Base-by-base conservation (phyloP, 2,329 filamentous ascomycete genomes). In the Ophiostoma sp. region DNA sequence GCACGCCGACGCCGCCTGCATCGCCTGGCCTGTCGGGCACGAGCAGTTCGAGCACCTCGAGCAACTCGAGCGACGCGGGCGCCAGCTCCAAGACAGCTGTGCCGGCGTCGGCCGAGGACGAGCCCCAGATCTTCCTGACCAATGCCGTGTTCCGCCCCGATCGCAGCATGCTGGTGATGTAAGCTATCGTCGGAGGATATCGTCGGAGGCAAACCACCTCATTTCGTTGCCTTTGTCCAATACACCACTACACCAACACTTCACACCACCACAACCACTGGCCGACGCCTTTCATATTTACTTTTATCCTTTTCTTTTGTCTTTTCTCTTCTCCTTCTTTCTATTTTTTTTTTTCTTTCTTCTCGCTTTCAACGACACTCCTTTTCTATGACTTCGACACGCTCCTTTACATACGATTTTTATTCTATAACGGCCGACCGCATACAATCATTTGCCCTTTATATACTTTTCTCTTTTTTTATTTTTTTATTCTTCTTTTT, bases 111-210 rank as follows among this genome's bases (percentile, higher is more conserved):
- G 57, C 68, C n/a, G 57, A 67, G 10, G n/a, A 67, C 2, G 44
- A 69, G 27, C 77, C 77, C 31, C 77, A 79, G 68, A 70, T 84
- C 33, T 80, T 85, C 68, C 80, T 87, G 64, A 82, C 83, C 65
- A 82, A 79, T 65, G 83, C 83, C 57, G 84, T 85, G 48, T 86
- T 85, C 76, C 80, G 80, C 69, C 82, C 83, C 2, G 72, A 74
- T 65, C 69, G 71, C 7, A 68, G 69, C 67, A 60, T 73, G 35
- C 35, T 73, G 54, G 72, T 71, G 23, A 57, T 72, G 23, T 73
- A 17, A 33, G 8, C 27, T 62, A 17, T 48, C 52, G n/a, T 57
- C n/a, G 15, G 27, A 31, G 27, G 27, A 31, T 31, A 31, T 31
- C 1, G 27, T 54, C 48, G 4, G 36, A 11, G 13, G 36, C 36